Evolutionary conservation across 257 asterid species (phyloP).

Genomic region (Solanum clarkiae): DNA sequence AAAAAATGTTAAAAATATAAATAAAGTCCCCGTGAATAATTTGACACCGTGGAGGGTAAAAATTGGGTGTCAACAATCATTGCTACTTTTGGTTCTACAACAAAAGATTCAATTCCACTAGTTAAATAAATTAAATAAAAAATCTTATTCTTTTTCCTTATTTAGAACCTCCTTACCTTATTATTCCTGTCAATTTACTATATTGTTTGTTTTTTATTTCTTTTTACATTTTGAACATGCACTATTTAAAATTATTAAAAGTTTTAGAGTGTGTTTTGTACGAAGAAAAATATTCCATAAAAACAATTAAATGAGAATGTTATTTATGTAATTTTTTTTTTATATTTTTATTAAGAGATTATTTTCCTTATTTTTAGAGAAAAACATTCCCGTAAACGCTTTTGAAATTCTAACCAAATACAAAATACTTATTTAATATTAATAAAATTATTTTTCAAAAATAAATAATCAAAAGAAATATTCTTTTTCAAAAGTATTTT

Average conservation of each 20-base stretch:
- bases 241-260: neutral
- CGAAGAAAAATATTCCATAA: no score
- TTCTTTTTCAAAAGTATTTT: no score
- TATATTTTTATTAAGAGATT: neutral
- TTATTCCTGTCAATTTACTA: neutral
- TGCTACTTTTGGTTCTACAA: neutral
- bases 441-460: neutral
- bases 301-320: neutral
- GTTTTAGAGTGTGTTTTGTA: neutral
- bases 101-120: neutral
- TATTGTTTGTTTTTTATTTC: neutral
- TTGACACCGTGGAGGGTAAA: no score
- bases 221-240: neutral
- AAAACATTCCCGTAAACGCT: neutral
- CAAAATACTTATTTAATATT: neutral
- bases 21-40: no score
- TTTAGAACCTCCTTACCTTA: neutral
- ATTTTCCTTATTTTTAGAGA: neutral
- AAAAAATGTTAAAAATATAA: no score
- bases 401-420: neutral
- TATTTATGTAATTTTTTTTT: neutral
- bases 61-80: no score
- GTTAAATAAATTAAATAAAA: neutral
- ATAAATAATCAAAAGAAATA: no score
- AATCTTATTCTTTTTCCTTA: neutral